Evolutionary conservation across 1,284 basidiomycete species (phyloP), one percentile per base, ranked within the genome.

Genomic region (Leccinum discolor): DNA sequence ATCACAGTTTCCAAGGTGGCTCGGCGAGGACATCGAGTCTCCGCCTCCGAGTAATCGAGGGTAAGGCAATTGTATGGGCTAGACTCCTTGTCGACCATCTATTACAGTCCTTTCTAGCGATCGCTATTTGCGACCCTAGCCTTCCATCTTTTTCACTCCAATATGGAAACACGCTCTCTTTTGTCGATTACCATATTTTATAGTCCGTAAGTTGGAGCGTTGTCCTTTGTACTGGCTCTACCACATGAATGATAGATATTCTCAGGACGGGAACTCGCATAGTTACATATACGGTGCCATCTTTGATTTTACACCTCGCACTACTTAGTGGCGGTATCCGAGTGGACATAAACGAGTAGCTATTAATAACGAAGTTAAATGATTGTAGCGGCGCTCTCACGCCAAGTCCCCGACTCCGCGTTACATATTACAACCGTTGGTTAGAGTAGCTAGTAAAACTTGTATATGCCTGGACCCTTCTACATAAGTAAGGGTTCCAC

Each of bases 31-130:
- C 29, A 4, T 50, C 61, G 11, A 74, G 74, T 21, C 70, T 18
- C 70, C 74, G 16, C 75, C 72, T 7, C 73, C 73, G 52, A 66
- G 64, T 38, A 74, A 77, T 52, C 63, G 57, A 32, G 18, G 6
- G 54, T 76, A 62, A 60, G 38, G 38, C 10, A 3, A 18, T 21
- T 50, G 47, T 18, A 11, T 50, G 47, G 47, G n/a, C n/a, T 47
- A n/a, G 44, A 47, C 10, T 47, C n/a, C 44, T 8, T 47, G 8
- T 21, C 18, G 18, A 50, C 18, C 18, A 18, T 50, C 18, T 50
- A 18, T 50, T 50, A 18, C 18, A 12, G 7, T 42, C 60, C 10
- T 58, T 8, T 21, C 16, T n/a, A 14, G 16, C 21, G 62, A 14
- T 32, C 42, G 12, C 10, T 61, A 65, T 65, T 40, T 40, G 38